A percentile compares a stretch with the other conserved stretches of the same genome.
Conservation (phyloP, 73 alveolate genomes). For the Tetrahymena thermophila region DNA sequence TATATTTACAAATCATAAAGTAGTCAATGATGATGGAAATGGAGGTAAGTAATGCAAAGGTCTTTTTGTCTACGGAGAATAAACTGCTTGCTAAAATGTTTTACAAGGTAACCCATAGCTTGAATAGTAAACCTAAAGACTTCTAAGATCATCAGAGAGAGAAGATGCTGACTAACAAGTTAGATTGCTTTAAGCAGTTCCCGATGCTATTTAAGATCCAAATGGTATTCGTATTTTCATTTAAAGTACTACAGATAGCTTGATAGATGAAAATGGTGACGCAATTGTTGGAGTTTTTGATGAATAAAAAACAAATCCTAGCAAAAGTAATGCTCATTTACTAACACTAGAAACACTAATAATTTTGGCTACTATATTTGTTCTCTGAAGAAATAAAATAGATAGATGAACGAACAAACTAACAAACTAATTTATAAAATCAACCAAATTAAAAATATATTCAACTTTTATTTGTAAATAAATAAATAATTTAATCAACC, state of each 20-base stretch:
- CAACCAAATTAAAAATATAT: too few relatives aligned
- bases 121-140: neutral
- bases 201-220: neutral
- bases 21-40: neutral
- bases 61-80: neutral
- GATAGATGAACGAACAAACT: too few relatives aligned
- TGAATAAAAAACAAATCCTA: neutral
- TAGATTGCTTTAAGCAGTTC: neutral
- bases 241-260: neutral
- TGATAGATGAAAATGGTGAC: neutral
- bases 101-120: neutral
- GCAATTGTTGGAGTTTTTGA: neutral
- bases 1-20: neutral
- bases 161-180: neutral
- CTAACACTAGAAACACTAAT: neutral
- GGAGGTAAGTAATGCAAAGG: neutral
- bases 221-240: neutral
- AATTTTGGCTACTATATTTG: neutral
- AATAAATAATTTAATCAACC: too few relatives aligned
- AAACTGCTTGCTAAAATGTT: neutral
- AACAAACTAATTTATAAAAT: too few relatives aligned
- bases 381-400: neutral
- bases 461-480: too few relatives aligned
- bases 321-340: too few relatives aligned
- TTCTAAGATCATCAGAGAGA: neutral